A percentile compares a stretch with the other conserved stretches of the same genome.
Evolutionary conservation across 2,329 filamentous ascomycete species (phyloP).

Genomic region (Nothopassalora personata): DNA sequence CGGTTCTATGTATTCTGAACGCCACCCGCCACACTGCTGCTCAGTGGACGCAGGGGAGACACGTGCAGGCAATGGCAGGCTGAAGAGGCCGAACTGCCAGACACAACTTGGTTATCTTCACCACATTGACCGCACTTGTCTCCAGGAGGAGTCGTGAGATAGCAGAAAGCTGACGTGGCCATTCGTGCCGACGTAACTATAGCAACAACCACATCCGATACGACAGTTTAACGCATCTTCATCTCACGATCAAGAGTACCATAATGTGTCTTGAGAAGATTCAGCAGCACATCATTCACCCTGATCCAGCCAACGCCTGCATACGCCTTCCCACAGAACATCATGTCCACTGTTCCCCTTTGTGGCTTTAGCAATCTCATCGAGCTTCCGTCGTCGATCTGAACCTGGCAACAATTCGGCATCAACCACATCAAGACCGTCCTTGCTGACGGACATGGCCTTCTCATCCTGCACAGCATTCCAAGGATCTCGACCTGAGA

Average conservation of each 20-base stretch:
- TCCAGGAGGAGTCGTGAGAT: neutral
- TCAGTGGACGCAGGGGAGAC: neutral
- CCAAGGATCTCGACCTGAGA: neutral
- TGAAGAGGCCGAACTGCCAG: neutral
- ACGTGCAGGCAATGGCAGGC: slow-evolving; percentile 2
- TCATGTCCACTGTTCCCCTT: neutral
- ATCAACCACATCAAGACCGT: neutral
- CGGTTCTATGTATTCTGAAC: slow-evolving; percentile 3
- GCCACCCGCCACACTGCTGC: slow-evolving; percentile 3
- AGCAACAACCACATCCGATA: neutral
- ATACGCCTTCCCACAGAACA: neutral
- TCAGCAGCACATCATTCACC: neutral
- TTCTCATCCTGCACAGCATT: neutral
- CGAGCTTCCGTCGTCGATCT: neutral
- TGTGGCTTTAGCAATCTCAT: neutral
- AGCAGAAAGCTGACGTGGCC: neutral
- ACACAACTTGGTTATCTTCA: neutral
- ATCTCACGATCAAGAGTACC: neutral
- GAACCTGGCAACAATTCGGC: neutral
- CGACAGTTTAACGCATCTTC: neutral
- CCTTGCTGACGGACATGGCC: neutral
- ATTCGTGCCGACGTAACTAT: neutral
- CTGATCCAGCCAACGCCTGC: neutral
- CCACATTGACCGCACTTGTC: neutral
- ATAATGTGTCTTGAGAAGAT: too few species aligned